Evolutionary conservation across 2,329 filamentous ascomycete genomes (phyloP), one percentile per base, ranked within the genome.

Genomic region (Volutella citrinella): DNA sequence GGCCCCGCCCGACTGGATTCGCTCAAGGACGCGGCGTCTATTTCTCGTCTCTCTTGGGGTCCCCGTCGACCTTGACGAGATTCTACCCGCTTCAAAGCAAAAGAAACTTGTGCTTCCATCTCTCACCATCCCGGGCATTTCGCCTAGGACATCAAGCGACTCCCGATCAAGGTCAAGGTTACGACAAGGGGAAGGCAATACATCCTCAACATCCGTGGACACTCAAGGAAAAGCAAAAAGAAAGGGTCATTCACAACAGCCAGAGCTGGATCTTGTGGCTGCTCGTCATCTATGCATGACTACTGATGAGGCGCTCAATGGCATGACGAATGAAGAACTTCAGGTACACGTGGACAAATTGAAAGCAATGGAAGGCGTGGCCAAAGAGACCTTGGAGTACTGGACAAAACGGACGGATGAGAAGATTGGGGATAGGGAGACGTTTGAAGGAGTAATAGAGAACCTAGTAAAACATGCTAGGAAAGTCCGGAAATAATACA

Each of bases 41-140:
- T 98, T 98, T 60, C 80, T 98, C 25, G 90, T 98, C 34, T 96
- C 90, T 2, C 78, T 98, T 0, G 93, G 93, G 13, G 93, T 98
- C 0, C 93, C 93, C 3, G 88, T 98, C 27, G 93, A 98, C 54
- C 74, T 98, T 1, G 93, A 98, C 62, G 93, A 98, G 66, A 97
- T 98, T 35, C 77, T 98, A 7, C 93, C 93, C 1, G 90, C 91
- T 1, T 95, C 87, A 10, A 97, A 97, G 63, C 93, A 98, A 61
- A 97, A 97, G 74, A 97, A 97, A 59, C 81, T 98, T 13, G 77
- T 98, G 5, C 75, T 98, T 3, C 93, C 93, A 0, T 95, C 90
- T 6, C 82, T 93, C 13, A 94, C 88, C 19, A 79, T 90, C 20
- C 73, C 65, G 30, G 73, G 63, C 41, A 72, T 60, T 32, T 83